Percentiles rank a stretch among this genome's conserved stretches.
Evolutionary conservation across 140 eudicot genomes (phyloP).

Genomic region (Oenanthe javanica): DNA sequence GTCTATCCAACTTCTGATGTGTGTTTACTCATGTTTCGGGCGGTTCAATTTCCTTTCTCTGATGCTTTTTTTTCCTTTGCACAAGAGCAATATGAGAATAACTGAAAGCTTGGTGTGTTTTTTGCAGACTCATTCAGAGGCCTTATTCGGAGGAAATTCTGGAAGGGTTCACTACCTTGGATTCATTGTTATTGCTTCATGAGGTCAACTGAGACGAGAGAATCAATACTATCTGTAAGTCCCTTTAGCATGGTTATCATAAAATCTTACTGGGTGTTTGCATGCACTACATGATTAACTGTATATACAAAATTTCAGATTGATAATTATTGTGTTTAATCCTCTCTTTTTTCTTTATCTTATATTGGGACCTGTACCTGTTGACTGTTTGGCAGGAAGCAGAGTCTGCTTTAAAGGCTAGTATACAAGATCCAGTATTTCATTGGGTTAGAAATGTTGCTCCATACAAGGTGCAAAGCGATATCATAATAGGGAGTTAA

Average conservation of each 20-base stretch:
- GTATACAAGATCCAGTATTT: constrained; percentile 61
- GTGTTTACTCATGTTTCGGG: background rate
- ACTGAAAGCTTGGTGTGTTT: background rate
- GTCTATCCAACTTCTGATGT: background rate
- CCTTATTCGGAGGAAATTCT: constrained; percentile 42
- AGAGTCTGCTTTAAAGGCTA: constrained; percentile 63
- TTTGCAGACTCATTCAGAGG: constrained; percentile 69
- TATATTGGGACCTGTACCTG: background rate
- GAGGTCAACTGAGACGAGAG: constrained; percentile 70
- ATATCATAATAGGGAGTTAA: background rate
- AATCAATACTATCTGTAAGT: constrained; percentile 60
- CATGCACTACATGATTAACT: background rate
- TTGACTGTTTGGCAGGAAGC: constrained; percentile 54
- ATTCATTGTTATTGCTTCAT: constrained; percentile 98
- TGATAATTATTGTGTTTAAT: background rate
- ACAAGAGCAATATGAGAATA: constrained; percentile 4
- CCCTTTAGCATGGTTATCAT: background rate
- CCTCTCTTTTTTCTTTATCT: background rate
- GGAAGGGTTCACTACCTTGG: constrained; percentile 92
- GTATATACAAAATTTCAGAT: background rate
- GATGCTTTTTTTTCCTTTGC: background rate
- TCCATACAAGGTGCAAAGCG: constrained; percentile 73
- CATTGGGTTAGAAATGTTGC: constrained; percentile 97
- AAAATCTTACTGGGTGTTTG: background rate
- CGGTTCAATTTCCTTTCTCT: background rate